Evolutionary conservation across 2,329 filamentous ascomycete species (phyloP).

Genomic region (Colletotrichum lini): DNA sequence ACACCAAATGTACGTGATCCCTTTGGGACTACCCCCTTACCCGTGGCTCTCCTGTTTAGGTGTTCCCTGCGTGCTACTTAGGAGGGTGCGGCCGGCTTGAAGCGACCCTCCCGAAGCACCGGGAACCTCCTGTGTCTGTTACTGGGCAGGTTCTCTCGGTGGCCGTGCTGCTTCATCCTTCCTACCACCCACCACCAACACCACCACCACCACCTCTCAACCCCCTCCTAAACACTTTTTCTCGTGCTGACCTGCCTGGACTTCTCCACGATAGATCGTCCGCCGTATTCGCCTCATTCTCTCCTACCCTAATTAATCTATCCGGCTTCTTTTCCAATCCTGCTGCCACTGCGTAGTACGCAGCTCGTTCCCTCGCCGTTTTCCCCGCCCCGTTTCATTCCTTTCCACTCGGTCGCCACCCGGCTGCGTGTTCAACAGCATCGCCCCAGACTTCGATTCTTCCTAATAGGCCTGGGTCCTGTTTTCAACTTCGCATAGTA

Average conservation of each 20-base stretch:
- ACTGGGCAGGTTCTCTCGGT: slow-evolving; percentile 46
- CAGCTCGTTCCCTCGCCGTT: slow-evolving; percentile 33
- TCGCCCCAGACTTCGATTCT: slow-evolving; percentile 41
- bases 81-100: slow-evolving; percentile 44
- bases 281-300: slow-evolving; percentile 22
- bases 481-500: slow-evolving; percentile 37
- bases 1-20: slow-evolving; percentile 60
- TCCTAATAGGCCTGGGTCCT: slow-evolving; percentile 41
- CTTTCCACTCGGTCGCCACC: slow-evolving; percentile 20
- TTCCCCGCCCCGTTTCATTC: slow-evolving; percentile 24
- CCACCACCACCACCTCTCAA: slow-evolving; percentile 1
- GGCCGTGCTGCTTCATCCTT: slow-evolving; percentile 39
- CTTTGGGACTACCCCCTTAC: slow-evolving; percentile 50
- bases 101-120: slow-evolving; percentile 45
- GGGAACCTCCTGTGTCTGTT: slow-evolving; percentile 45
- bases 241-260: slow-evolving; percentile 30
- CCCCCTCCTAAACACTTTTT: slow-evolving; percentile 4
- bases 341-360: slow-evolving; percentile 16
- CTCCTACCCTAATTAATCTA: slow-evolving; percentile 39
- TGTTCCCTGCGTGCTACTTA: slow-evolving; percentile 49
- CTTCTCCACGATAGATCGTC: slow-evolving; percentile 36
- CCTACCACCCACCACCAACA: slow-evolving; percentile 21
- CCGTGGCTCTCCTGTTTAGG: slow-evolving; percentile 52
- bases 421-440: slow-evolving; percentile 17
- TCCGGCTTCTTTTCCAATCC: slow-evolving; percentile 8